Evolutionary conservation across 2,329 filamentous ascomycete genomes (phyloP), one percentile per base, ranked within the genome.

Genomic region (Incumbomyces delicatus): DNA sequence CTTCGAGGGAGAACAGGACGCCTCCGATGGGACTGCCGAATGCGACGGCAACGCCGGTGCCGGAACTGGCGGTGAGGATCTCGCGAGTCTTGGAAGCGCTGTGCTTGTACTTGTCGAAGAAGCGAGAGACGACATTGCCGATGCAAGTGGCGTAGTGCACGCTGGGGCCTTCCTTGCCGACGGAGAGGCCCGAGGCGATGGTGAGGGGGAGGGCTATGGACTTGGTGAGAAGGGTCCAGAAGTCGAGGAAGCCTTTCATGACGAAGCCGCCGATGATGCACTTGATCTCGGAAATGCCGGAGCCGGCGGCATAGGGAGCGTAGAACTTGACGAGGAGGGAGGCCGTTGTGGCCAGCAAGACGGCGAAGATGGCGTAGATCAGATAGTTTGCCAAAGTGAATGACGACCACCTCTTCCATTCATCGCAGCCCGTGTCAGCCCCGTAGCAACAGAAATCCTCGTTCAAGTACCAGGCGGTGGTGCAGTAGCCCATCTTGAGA

Each of bases 71-170:
- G 58, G 87, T 95, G 54, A 98, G 70, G 20, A 98, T 94, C 68
- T 98, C 92, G 46, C 92, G 77, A 3, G 87, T 96, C 66, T 96
- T 96, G 46, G 87, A 87, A 1, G 90, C 90, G 65, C 92, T 96
- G 45, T 81, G 78, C 60, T 80, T 82, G 64, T 96, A 98, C 65
- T 95, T 96, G 62, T 81, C 78, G 62, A 98, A 98, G 53, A 95
- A 76, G 39, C 87, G 77, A 27, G 88, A 95, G 50, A 98, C 92
- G 53, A 98, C 90, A 64, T 95, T 96, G 48, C 92, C 92, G 0
- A 89, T 95, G 60, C 92, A 96, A 6, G 96, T 92, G 2, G 92
- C 92, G 62, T 96, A 98, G 65, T 98, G 92, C n/a, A 98, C 92
- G 65, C 89, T 95, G 0, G 92, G 92, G 0, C 92, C 92, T 68